phyloP scores from a whole-genome alignment of 2,329 filamentous ascomycete genomes.

The Helotiales sp. region DNA sequence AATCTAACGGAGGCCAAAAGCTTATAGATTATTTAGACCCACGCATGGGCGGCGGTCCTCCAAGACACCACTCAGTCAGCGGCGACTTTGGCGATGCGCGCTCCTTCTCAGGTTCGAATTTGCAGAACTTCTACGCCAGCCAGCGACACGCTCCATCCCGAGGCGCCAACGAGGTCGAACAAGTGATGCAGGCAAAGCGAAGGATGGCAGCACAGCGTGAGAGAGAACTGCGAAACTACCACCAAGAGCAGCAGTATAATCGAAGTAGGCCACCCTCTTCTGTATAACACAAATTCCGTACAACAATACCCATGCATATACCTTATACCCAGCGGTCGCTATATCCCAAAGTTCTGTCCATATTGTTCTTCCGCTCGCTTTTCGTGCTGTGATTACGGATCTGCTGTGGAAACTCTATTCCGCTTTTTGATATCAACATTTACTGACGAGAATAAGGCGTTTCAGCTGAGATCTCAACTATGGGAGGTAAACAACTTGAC shows the following conservation, averaged over 20 bases:
- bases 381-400: constrained; percentile 44
- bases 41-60: constrained; percentile 66
- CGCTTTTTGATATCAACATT: constrained; percentile 37
- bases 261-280: constrained; percentile 90
- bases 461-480: constrained; percentile 68
- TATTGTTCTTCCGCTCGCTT: constrained; percentile 43
- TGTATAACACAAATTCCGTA: constrained; percentile 61
- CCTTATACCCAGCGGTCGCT: constrained; percentile 43
- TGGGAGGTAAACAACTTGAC: constrained; percentile 81
- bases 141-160: constrained; percentile 89
- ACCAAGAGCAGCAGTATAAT: constrained; percentile 99
- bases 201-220: constrained; percentile 99
- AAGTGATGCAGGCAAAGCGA: constrained; percentile 99
- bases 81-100: constrained; percentile 74
- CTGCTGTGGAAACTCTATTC: constrained; percentile 21
- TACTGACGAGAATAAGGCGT: constrained; percentile 55
- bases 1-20: constrained; percentile 22
- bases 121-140: constrained; percentile 92
- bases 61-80: constrained; percentile 83
- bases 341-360: constrained; percentile 44
- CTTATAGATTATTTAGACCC: constrained; percentile 59
- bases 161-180: constrained; percentile 88
- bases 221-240: constrained; percentile 98
- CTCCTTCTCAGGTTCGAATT: constrained; percentile 74
- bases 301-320: constrained; percentile 31